Percentiles rank a stretch among this genome's conserved stretches.
phyloP scores from a whole-genome alignment of 2,329 filamentous ascomycete genomes.

The Aspergillus texensis region DNA sequence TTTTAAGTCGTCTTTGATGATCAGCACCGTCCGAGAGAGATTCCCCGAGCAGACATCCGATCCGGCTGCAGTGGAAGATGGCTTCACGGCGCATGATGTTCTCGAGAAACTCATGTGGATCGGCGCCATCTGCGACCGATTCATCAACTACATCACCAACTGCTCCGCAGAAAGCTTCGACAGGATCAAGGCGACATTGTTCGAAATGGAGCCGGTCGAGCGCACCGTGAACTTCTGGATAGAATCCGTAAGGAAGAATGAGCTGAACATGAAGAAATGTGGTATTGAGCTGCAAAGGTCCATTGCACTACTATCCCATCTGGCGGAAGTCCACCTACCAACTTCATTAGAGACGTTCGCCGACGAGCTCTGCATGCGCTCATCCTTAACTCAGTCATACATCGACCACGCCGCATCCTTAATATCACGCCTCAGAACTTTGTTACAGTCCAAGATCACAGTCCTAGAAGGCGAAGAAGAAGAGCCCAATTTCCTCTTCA shows the following conservation, averaged over 20 bases:
- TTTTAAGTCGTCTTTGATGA: constrained; percentile 83
- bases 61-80: constrained; percentile 70
- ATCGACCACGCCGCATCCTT: constrained; percentile 75
- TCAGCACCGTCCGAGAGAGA: constrained; percentile 76
- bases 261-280: constrained; percentile 82
- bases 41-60: constrained; percentile 68
- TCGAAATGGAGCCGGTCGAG: constrained; percentile 90
- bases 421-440: constrained; percentile 63
- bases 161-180: constrained; percentile 79
- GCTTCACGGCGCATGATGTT: constrained; percentile 78
- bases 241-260: constrained; percentile 78
- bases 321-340: constrained; percentile 78
- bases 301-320: constrained; percentile 82
- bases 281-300: constrained; percentile 79
- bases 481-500: constrained; percentile 68
- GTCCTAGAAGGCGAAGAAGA: constrained; percentile 65
- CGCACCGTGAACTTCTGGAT: constrained; percentile 86
- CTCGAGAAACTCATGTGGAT: constrained; percentile 87
- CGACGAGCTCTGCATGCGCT: constrained; percentile 77
- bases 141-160: constrained; percentile 76
- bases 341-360: constrained; percentile 72
- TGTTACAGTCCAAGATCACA: constrained; percentile 69
- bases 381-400: constrained; percentile 75
- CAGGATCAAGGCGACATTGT: constrained; percentile 75
- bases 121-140: constrained; percentile 78